These are phyloP conservation scores for Carallia pectinifolia DNA, from an alignment of 345 rosid species.

Conservation along the genomic window DNA sequence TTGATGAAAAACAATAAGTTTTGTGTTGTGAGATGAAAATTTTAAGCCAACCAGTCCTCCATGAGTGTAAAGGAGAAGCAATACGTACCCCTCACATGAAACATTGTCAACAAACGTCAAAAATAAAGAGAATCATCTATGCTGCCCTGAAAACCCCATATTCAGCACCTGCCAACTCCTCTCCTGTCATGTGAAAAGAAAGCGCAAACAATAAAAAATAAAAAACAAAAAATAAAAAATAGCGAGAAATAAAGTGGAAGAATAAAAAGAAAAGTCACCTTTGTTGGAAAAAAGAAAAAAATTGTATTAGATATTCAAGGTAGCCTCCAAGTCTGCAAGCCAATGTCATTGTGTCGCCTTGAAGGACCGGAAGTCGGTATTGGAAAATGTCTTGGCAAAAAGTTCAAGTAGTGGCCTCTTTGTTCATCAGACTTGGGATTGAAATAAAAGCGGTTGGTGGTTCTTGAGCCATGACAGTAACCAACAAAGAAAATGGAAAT, in stretches of 20 bases:
- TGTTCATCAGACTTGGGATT: conserved; percentile 36
- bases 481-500: conserved; percentile 28
- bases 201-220: not conserved
- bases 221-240: not conserved
- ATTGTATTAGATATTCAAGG: conserved; percentile 28
- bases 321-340: conserved; percentile 59
- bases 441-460: conserved; percentile 39
- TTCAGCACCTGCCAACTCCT: conserved; percentile 15
- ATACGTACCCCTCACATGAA: not conserved
- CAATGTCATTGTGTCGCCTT: conserved; percentile 83
- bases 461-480: conserved; percentile 49
- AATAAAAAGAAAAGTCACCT: conserved; percentile 21
- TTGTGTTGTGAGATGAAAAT: too few species aligned
- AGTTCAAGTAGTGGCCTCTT: conserved; percentile 63
- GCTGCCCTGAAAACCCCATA: conserved; percentile 14
- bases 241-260: not conserved
- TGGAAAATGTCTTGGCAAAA: conserved; percentile 76
- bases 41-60: conserved; percentile 8
- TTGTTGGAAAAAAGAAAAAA: not conserved
- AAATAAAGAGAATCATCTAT: conserved; percentile 3
- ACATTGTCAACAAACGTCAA: conserved; percentile 8
- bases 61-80: conserved; percentile 4
- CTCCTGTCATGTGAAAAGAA: not conserved
- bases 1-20: conserved; percentile 1
- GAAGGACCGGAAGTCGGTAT: conserved; percentile 93